Evolutionary conservation across 139 green algal species (phyloP).

Genomic region (Diplosphaera chodatii): DNA sequence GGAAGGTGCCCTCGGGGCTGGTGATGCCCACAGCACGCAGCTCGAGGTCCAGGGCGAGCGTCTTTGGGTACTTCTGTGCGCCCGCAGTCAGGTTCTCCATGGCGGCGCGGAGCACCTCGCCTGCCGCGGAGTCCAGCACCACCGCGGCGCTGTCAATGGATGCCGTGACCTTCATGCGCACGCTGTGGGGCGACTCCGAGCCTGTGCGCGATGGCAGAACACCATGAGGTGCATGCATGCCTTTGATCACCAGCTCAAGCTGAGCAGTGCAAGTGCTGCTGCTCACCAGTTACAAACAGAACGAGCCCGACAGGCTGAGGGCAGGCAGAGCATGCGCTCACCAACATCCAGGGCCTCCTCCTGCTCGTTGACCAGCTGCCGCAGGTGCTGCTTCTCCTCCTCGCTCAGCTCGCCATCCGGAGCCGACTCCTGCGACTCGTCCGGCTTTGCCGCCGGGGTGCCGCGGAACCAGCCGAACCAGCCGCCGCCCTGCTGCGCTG

Average conservation of each 20-base stretch:
- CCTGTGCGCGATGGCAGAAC: too few species aligned
- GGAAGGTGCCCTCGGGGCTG: constrained; percentile 50
- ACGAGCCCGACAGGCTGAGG: too few species aligned
- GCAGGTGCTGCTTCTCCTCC: constrained; percentile 66
- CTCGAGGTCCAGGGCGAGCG: constrained; percentile 26
- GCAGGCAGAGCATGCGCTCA: too few species aligned
- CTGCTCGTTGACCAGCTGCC: constrained; percentile 64
- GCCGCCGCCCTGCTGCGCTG: constrained; percentile 8
- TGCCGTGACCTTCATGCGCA: constrained; percentile 35
- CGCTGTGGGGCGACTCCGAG: constrained; percentile 43
- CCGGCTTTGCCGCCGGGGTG: constrained; percentile 1
- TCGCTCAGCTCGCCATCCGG: constrained; percentile 25
- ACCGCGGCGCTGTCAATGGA: constrained; percentile 33
- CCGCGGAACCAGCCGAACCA: constrained; percentile 49
- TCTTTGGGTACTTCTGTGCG: constrained; percentile 12
- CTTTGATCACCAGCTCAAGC: too few species aligned
- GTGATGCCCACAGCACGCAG: constrained; percentile 52
- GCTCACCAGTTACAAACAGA: too few species aligned
- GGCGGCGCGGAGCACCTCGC: constrained; percentile 30
- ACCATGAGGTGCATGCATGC: too few species aligned
- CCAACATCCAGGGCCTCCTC: constrained; percentile 28
- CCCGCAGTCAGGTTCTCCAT: constrained; percentile 26
- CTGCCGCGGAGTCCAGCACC: constrained; percentile 34
- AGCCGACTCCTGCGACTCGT: constrained; percentile 7
- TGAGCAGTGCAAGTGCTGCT: too few species aligned